phyloP scores from a whole-genome alignment of 2,329 filamentous ascomycete genomes.

The Biscogniauxia marginata region DNA sequence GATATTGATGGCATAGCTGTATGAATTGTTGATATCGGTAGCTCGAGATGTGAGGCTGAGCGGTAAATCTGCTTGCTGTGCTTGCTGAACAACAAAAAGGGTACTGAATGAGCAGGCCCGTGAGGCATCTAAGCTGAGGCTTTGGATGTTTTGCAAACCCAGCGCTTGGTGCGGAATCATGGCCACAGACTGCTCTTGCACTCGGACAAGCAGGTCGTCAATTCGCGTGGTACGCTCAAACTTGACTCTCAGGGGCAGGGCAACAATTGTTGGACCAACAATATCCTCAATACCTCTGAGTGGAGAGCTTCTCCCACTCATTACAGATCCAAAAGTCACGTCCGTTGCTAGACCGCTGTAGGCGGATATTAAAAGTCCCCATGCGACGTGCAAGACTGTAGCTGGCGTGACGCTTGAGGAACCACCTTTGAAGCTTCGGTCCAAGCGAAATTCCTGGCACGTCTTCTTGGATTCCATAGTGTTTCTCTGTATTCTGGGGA shows the following conservation, averaged over 20 bases:
- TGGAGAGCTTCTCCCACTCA: not conserved
- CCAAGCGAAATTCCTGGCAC: not conserved
- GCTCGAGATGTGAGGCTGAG: not conserved
- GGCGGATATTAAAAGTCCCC: not conserved
- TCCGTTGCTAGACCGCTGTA: not conserved
- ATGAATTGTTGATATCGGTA: not conserved
- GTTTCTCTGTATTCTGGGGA: not conserved
- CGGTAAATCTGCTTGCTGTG: not conserved
- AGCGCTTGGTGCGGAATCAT: not conserved
- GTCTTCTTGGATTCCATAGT: not conserved
- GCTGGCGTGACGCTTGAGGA: not conserved
- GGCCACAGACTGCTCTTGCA: not conserved
- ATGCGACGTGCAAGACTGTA: not conserved
- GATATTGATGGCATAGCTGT: not conserved
- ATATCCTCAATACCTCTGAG: not conserved
- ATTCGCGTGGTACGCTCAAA: not conserved
- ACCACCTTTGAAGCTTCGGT: not conserved
- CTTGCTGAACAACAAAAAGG: not conserved
- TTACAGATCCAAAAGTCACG: not conserved
- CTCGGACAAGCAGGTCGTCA: not conserved
- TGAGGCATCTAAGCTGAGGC: not conserved
- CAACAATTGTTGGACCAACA: not conserved
- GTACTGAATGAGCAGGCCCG: not conserved
- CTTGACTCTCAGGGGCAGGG: not conserved
- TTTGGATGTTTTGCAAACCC: not conserved